A percentile compares a stretch with the other conserved stretches of the same genome.
phyloP scores from a whole-genome alignment of 2,329 filamentous ascomycete genomes.

The Penicillium nordicum region DNA sequence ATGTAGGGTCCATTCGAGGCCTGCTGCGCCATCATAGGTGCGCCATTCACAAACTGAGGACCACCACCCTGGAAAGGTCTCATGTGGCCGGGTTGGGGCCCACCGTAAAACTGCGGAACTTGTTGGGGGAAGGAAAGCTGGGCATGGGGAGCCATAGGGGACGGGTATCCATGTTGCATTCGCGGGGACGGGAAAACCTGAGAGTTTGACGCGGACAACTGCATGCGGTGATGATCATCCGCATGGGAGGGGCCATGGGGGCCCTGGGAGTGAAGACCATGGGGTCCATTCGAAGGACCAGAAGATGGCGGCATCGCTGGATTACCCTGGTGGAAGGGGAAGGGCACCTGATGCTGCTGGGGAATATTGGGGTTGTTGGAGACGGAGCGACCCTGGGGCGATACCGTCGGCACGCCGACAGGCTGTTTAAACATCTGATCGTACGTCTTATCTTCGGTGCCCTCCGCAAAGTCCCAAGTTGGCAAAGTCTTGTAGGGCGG shows the following conservation, averaged over 20 bases:
- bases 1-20: constrained; percentile 67
- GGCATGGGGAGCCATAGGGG: constrained; percentile 64
- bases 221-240: constrained; percentile 82
- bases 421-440: constrained; percentile 73
- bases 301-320: constrained; percentile 65
- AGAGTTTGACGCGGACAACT: constrained; percentile 74
- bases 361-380: constrained; percentile 63
- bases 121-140: constrained; percentile 70
- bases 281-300: constrained; percentile 68
- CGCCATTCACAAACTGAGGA: constrained; percentile 67
- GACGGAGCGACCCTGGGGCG: constrained; percentile 63
- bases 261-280: constrained; percentile 66
- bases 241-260: constrained; percentile 69
- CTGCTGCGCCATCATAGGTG: constrained; percentile 79
- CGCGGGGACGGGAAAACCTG: constrained; percentile 85
- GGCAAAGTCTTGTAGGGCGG: constrained; percentile 80
- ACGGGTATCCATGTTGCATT: constrained; percentile 66
- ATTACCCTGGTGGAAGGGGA: constrained; percentile 73
- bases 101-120: constrained; percentile 66
- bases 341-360: constrained; percentile 79
- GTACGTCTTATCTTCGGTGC: constrained; percentile 74
- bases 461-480: constrained; percentile 72
- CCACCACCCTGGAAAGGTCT: constrained; percentile 70
- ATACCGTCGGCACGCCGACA: constrained; percentile 59
- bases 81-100: constrained; percentile 67